phyloP scores from a whole-genome alignment of 805 yeast species.

The Pichia nanzhaoensis region DNA sequence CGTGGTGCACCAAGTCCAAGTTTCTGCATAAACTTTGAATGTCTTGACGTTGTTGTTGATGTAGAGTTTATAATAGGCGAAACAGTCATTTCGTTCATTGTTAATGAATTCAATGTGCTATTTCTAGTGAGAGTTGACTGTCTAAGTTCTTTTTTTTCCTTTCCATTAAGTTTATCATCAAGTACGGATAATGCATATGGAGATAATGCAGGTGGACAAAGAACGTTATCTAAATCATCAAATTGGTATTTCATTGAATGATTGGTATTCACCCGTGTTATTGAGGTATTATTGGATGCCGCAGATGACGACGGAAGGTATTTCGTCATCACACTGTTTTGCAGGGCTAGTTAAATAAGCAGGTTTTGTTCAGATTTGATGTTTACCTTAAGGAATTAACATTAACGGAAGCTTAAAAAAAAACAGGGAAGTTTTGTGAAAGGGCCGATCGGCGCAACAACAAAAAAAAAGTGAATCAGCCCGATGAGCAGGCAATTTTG shows the following conservation, averaged over 20 bases:
- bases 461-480: too few relatives aligned
- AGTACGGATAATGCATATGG: conserved; percentile 46
- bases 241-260: neutral
- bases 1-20: conserved; percentile 46
- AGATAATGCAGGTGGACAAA: conserved; percentile 47
- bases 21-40: conserved; percentile 24
- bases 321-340: conserved; percentile 4
- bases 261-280: conserved; percentile 2
- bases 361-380: too few relatives aligned
- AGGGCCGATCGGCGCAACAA: too few relatives aligned
- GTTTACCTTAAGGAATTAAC: too few relatives aligned
- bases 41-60: conserved; percentile 6
- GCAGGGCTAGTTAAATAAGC: too few relatives aligned
- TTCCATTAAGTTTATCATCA: conserved; percentile 21
- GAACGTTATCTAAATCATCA: conserved; percentile 33
- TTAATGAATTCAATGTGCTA: conserved; percentile 7
- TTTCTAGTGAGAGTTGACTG: conserved; percentile 1
- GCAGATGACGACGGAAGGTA: conserved; percentile 7
- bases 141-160: neutral
- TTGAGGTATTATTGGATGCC: conserved; percentile 7
- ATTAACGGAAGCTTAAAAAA: too few relatives aligned
- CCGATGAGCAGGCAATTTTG: too few relatives aligned
- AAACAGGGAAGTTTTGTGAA: too few relatives aligned
- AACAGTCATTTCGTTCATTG: conserved; percentile 8
- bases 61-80: neutral